phyloP scores from a whole-genome alignment of 192 early-diverging fungal genomes.

The Mortierella claussenii region DNA sequence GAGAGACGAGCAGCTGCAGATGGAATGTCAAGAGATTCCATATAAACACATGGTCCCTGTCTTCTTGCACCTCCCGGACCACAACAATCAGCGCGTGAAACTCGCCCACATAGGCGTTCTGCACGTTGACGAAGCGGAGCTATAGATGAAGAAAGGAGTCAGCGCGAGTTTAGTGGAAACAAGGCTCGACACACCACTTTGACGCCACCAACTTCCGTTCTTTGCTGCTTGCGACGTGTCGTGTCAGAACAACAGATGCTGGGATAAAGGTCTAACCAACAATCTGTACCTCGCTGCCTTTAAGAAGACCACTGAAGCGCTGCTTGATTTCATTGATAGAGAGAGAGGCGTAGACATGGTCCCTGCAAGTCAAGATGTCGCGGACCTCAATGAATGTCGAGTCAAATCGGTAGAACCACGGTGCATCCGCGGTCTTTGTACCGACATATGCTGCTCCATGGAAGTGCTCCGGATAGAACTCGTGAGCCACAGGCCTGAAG shows the following conservation, averaged over 20 bases:
- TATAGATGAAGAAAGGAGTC: neutral
- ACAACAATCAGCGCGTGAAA: slow-evolving; percentile 41
- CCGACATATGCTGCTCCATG: slow-evolving; percentile 52
- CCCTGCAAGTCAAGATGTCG: slow-evolving; percentile 49
- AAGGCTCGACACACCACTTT: no score
- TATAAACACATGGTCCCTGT: slow-evolving; percentile 46
- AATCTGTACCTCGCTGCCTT: slow-evolving; percentile 32
- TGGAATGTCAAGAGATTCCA: slow-evolving; percentile 48
- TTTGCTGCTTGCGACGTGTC: no score
- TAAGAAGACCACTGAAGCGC: slow-evolving; percentile 25
- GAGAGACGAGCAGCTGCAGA: slow-evolving; percentile 39
- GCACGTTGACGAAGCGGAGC: slow-evolving; percentile 46
- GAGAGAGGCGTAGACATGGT: slow-evolving; percentile 44
- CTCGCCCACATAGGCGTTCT: slow-evolving; percentile 48
- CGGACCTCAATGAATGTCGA: slow-evolving; percentile 46
- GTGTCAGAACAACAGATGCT: neutral
- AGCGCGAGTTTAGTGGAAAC: no score
- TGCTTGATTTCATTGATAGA: slow-evolving; percentile 31
- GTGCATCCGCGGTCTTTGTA: slow-evolving; percentile 30
- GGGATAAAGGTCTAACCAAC: no score
- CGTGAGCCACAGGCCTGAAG: slow-evolving; percentile 50
- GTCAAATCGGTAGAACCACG: slow-evolving; percentile 51
- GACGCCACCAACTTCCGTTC: no score
- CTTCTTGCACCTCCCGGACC: slow-evolving; percentile 26
- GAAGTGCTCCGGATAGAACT: slow-evolving; percentile 32